Evolutionary conservation across 257 asterid genomes (phyloP).

Genomic region (Parsonsia alboflavescens): DNA sequence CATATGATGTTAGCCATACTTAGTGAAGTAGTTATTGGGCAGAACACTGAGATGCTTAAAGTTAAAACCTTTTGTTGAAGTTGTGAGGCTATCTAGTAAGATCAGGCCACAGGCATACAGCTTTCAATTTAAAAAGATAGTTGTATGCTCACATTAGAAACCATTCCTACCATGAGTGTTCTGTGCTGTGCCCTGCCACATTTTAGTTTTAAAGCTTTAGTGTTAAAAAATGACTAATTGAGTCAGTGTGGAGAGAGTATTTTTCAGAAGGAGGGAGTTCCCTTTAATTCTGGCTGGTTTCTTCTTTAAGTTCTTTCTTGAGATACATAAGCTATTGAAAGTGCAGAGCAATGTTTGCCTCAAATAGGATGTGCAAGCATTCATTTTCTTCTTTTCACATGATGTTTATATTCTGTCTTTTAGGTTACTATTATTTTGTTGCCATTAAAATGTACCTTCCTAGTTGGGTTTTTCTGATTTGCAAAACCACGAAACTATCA

Average conservation of each 20-base stretch:
- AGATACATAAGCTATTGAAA: neutral
- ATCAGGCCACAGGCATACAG: neutral
- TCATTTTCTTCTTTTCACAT: neutral
- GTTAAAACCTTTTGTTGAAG: neutral
- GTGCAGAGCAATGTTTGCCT: neutral
- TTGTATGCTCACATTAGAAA: neutral
- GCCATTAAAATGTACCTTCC: neutral
- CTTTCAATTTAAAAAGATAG: neutral
- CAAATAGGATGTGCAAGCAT: neutral
- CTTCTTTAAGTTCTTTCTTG: neutral
- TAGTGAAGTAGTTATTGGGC: neutral
- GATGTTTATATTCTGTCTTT: neutral
- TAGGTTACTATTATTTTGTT: neutral
- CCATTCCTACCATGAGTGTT: neutral
- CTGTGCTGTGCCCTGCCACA: neutral
- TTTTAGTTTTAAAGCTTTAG: neutral
- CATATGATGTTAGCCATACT: neutral
- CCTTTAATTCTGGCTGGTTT: neutral
- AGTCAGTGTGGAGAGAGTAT: neutral
- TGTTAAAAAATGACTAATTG: neutral
- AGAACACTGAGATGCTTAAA: neutral
- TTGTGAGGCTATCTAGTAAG: neutral
- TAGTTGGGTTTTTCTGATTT: neutral
- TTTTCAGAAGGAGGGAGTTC: neutral
- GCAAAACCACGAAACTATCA: too few species aligned